Evolutionary conservation across 371 early-diverging fungal genomes (phyloP).

Genomic region (Mortierella sp.): DNA sequence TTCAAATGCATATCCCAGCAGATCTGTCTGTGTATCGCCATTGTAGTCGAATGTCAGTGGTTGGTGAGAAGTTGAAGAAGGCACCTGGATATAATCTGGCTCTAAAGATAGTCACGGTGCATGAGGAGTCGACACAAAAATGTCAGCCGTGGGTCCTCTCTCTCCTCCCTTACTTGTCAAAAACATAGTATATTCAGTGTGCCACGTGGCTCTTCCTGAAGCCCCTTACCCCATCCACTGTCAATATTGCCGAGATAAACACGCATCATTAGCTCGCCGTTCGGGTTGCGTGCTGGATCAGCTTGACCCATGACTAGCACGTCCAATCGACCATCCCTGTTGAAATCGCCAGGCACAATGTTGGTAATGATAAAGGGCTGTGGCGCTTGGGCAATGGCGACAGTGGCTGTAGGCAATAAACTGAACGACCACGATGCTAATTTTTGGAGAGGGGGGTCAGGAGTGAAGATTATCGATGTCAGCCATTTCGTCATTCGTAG

Average conservation of each 20-base stretch:
- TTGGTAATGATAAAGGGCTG: slow-evolving; percentile 70
- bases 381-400: slow-evolving; percentile 33
- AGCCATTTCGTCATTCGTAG: not conserved
- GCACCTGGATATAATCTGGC: slow-evolving; percentile 56
- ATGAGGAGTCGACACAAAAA: not conserved
- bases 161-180: not conserved
- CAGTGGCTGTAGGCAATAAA: slow-evolving; percentile 27
- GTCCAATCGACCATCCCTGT: slow-evolving; percentile 89
- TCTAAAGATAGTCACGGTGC: slow-evolving; percentile 41
- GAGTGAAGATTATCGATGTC: not conserved
- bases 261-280: slow-evolving; percentile 69
- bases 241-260: slow-evolving; percentile 78
- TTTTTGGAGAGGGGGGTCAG: not conserved
- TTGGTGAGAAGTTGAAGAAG: slow-evolving; percentile 66
- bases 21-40: slow-evolving; percentile 82
- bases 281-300: slow-evolving; percentile 46
- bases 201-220: not conserved
- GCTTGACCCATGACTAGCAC: slow-evolving; percentile 77
- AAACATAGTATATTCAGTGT: no score
- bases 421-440: slow-evolving; percentile 25
- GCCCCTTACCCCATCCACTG: slow-evolving; percentile 65
- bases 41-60: slow-evolving; percentile 85
- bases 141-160: no score
- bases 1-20: slow-evolving; percentile 76
- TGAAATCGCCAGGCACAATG: slow-evolving; percentile 85